phyloP scores from a whole-genome alignment of 1,139 yeast species.

The Yamadazyma epiphylla region DNA sequence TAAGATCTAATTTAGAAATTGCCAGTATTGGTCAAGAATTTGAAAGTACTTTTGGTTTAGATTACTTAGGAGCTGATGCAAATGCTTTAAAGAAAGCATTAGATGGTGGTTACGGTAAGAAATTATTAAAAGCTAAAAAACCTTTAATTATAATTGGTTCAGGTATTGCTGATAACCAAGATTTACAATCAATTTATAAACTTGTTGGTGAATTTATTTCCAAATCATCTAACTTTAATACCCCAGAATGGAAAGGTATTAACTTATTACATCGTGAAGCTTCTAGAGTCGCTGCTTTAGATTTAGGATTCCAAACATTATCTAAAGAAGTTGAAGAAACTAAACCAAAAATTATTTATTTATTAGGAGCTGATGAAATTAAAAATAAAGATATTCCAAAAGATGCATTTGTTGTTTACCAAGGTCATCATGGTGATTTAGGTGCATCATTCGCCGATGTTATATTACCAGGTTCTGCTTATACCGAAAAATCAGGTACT shows the following conservation, averaged over 20 bases:
- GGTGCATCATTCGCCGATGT: conserved; percentile 92
- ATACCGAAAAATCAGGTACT: conserved; percentile 86
- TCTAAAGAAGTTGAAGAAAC: conserved; percentile 45
- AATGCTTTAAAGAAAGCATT: conserved; percentile 59
- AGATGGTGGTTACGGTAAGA: conserved; percentile 66
- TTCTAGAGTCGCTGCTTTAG: conserved; percentile 81
- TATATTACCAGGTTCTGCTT: conserved; percentile 82
- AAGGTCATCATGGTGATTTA: conserved; percentile 89
- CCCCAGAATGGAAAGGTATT: conserved; percentile 78
- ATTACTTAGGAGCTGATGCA: conserved; percentile 61
- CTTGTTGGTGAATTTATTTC: conserved; percentile 61
- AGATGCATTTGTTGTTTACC: conserved; percentile 86
- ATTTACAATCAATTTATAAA: conserved; percentile 60
- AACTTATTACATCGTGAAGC: conserved; percentile 85
- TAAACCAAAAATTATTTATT: conserved; percentile 72
- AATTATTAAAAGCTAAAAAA: conserved; percentile 61
- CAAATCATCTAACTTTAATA: conserved; percentile 58
- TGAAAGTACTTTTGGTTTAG: conserved; percentile 70
- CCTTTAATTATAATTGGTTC: conserved; percentile 85
- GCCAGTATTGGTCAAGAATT: conserved; percentile 74
- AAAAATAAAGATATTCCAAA: conserved; percentile 66
- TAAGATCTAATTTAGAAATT: conserved; percentile 61
- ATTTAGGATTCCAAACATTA: conserved; percentile 70
- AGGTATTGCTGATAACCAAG: conserved; percentile 68
- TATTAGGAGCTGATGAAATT: conserved; percentile 84